These are phyloP conservation scores for Mucor saturninus DNA, from an alignment of 371 early-diverging fungal species.

Conservation along the genomic window DNA sequence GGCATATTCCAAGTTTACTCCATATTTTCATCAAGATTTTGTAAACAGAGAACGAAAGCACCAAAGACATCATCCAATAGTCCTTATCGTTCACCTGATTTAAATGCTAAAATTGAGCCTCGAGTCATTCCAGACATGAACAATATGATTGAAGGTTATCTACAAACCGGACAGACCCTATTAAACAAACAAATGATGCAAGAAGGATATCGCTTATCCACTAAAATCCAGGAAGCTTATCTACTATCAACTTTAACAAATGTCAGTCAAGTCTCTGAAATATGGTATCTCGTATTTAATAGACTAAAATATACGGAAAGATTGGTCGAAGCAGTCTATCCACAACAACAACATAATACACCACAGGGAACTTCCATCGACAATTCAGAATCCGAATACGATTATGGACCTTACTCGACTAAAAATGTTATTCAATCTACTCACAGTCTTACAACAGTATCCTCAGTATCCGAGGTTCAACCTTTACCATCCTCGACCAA, in stretches of 20 bases:
- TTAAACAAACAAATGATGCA: conserved; percentile 42
- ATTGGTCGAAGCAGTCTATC: conserved; percentile 31
- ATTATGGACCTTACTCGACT: conserved; percentile 19
- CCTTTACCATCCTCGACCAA: not conserved
- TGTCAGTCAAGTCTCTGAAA: conserved; percentile 24
- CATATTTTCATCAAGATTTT: conserved; percentile 40
- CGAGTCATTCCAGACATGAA: conserved; percentile 30
- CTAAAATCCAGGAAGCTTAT: conserved; percentile 31
- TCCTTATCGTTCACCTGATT: conserved; percentile 9
- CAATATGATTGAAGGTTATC: conserved; percentile 32
- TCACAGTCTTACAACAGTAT: conserved; percentile 32
- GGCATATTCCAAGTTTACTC: conserved; percentile 47
- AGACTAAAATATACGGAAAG: conserved; percentile 33
- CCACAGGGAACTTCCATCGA: conserved; percentile 11
- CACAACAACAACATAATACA: conserved; percentile 11
- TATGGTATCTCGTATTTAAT: conserved; percentile 28
- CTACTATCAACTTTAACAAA: not conserved
- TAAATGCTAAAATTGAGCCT: conserved; percentile 20
- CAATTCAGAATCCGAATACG: conserved; percentile 27
- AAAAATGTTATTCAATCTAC: conserved; percentile 30
- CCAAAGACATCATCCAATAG: not conserved
- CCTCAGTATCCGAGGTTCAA: conserved; percentile 18
- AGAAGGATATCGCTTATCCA: conserved; percentile 36
- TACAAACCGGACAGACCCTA: conserved; percentile 36
- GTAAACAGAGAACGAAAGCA: not conserved